Percentiles rank a stretch among this genome's conserved stretches.
Conservation (phyloP, 2,329 filamentous ascomycete species). For the Fusarium torulosum region DNA sequence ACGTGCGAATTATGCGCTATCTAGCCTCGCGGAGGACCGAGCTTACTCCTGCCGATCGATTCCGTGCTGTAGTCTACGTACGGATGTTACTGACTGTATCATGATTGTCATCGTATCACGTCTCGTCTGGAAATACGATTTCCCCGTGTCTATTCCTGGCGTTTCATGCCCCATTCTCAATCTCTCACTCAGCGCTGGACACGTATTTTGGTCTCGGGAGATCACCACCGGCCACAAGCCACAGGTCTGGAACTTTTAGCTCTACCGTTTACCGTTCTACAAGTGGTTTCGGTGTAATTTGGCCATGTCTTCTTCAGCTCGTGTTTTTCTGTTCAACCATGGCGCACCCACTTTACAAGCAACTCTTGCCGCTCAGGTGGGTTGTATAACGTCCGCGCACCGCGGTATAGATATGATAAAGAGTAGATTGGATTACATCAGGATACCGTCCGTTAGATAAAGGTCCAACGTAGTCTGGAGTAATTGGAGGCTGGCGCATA, state of each 20-base stretch:
- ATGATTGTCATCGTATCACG: constrained; percentile 25
- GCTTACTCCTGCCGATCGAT: constrained; percentile 22
- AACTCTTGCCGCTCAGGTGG: constrained; percentile 1
- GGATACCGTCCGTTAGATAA: no score
- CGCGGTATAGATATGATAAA: background rate
- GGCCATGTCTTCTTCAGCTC: constrained; percentile 25
- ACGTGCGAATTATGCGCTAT: background rate
- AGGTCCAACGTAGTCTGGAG: background rate
- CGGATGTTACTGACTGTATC: background rate
- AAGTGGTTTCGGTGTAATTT: constrained; percentile 13
- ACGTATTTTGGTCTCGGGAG: constrained; percentile 33
- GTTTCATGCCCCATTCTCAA: background rate
- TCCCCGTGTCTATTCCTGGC: constrained; percentile 38
- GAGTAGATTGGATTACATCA: background rate
- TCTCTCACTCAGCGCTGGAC: constrained; percentile 25
- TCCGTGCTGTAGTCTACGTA: background rate
- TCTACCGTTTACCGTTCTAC: constrained; percentile 17
- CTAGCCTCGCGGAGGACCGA: constrained; percentile 10
- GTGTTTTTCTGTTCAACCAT: constrained; percentile 23
- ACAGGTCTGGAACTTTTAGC: constrained; percentile 17
- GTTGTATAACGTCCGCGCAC: background rate
- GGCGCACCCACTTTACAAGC: constrained; percentile 13
- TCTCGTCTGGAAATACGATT: constrained; percentile 17
- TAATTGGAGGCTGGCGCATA: no score
- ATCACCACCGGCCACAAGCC: constrained; percentile 34